Percentiles rank a stretch among this genome's conserved stretches.
These are phyloP conservation scores for Elsinoe batatas DNA, from an alignment of 2,329 filamentous ascomycete genomes.

Conservation along the genomic window DNA sequence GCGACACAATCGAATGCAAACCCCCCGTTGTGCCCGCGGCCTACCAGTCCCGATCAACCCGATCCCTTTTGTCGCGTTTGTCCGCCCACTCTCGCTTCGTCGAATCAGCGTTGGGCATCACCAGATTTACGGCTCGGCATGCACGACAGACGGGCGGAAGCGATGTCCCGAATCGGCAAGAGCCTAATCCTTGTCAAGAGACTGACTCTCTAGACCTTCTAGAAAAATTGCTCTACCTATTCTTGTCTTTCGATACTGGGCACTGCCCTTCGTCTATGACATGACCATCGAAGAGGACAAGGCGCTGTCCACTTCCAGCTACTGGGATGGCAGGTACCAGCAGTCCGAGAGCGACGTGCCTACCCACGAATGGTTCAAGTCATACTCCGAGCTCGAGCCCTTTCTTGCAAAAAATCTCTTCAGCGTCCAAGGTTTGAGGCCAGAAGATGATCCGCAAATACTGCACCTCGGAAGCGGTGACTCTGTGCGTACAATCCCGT, in stretches of 20 bases:
- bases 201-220: background rate
- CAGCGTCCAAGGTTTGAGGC: conserved; percentile 17
- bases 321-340: conserved; percentile 44
- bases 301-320: conserved; percentile 34
- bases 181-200: background rate
- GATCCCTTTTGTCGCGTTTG: background rate
- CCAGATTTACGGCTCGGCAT: background rate
- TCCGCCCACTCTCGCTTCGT: background rate
- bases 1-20: background rate
- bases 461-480: conserved; percentile 50
- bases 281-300: conserved; percentile 2
- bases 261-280: background rate
- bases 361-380: conserved; percentile 47
- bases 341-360: conserved; percentile 27
- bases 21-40: conserved; percentile 1
- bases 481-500: conserved; percentile 33
- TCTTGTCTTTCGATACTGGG: background rate
- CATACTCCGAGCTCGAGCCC: conserved; percentile 38
- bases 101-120: background rate
- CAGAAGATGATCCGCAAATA: conserved; percentile 34
- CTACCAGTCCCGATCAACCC: background rate
- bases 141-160: conserved; percentile 2
- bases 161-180: conserved; percentile 10
- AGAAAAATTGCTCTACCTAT: conserved; percentile 1
- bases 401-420: conserved; percentile 41